Evolutionary conservation across 2,329 filamentous ascomycete genomes (phyloP).

Genomic region (Xylaria hypoxylon): DNA sequence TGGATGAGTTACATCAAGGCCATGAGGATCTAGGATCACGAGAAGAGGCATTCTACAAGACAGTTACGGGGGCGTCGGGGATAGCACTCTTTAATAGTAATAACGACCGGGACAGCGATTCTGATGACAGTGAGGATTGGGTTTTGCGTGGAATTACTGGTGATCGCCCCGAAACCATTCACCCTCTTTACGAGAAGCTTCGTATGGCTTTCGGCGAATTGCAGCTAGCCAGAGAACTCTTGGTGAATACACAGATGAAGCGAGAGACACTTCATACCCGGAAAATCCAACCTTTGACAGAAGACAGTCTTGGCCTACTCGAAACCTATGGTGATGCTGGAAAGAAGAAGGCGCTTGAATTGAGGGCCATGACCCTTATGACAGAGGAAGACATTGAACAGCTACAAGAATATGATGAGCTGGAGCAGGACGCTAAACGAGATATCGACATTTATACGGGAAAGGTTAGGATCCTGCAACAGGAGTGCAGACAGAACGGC

Average conservation of each 20-base stretch:
- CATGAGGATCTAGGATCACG: conserved; percentile 43
- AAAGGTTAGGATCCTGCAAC: conserved; percentile 53
- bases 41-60: conserved; percentile 46
- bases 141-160: conserved; percentile 48
- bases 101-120: conserved; percentile 35
- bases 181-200: conserved; percentile 61
- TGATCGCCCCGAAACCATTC: conserved; percentile 55
- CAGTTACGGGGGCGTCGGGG: conserved; percentile 38
- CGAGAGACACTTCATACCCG: conserved; percentile 48
- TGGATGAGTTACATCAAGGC: conserved; percentile 46
- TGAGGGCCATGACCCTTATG: conserved; percentile 51
- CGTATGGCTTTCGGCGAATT: conserved; percentile 58
- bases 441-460: conserved; percentile 52
- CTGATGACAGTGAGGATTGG: conserved; percentile 40
- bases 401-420: conserved; percentile 56
- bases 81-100: conserved; percentile 30
- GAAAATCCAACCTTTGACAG: conserved; percentile 41
- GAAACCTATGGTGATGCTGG: conserved; percentile 47
- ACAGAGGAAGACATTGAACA: conserved; percentile 58
- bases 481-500: conserved; percentile 56
- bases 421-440: conserved; percentile 51
- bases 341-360: conserved; percentile 52
- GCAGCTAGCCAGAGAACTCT: conserved; percentile 61
- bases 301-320: conserved; percentile 43
- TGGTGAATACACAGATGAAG: conserved; percentile 57